Conservation (phyloP, 495 filamentous ascomycete species). For the Aspergillus bertholletiae region DNA sequence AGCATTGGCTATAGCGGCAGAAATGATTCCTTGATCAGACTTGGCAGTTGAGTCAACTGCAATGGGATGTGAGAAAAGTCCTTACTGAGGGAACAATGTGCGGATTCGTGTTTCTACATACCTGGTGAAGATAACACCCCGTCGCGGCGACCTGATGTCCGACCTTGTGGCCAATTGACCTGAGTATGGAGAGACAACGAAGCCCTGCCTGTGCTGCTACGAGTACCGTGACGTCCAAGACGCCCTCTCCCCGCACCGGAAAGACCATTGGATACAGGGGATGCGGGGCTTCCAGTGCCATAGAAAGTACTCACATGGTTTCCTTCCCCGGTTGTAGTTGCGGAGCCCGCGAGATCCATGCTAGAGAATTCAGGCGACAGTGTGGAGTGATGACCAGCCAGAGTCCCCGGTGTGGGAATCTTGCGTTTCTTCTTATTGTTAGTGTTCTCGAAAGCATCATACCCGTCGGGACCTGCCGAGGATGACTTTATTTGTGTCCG, state of each 20-base stretch:
- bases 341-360: slow-evolving; percentile 53
- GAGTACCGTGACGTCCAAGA: slow-evolving; percentile 56
- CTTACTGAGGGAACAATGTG: background rate
- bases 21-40: slow-evolving; percentile 75
- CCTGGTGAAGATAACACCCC: slow-evolving; percentile 38
- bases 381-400: slow-evolving; percentile 57
- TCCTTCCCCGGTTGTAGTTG: slow-evolving; percentile 40
- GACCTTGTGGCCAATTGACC: slow-evolving; percentile 32
- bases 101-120: slow-evolving; percentile 16
- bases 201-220: slow-evolving; percentile 55
- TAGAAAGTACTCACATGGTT: slow-evolving; percentile 54
- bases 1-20: slow-evolving; percentile 82
- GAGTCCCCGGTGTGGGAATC: slow-evolving; percentile 80
- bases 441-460: slow-evolving; percentile 96
- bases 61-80: slow-evolving; percentile 4
- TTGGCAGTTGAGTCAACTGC: slow-evolving; percentile 30
- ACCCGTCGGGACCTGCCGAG: slow-evolving; percentile 66
- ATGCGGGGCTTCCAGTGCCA: slow-evolving; percentile 48
- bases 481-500: slow-evolving; percentile 29
- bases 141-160: slow-evolving; percentile 35
- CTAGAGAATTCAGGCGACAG: slow-evolving; percentile 60
- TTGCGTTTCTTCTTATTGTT: slow-evolving; percentile 99
- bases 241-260: slow-evolving; percentile 79
- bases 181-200: slow-evolving; percentile 52
- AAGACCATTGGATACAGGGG: slow-evolving; percentile 55